These are phyloP conservation scores for Hanseniaspora nectarophila DNA, from an alignment of 805 yeast genomes.

Conservation along the genomic window DNA sequence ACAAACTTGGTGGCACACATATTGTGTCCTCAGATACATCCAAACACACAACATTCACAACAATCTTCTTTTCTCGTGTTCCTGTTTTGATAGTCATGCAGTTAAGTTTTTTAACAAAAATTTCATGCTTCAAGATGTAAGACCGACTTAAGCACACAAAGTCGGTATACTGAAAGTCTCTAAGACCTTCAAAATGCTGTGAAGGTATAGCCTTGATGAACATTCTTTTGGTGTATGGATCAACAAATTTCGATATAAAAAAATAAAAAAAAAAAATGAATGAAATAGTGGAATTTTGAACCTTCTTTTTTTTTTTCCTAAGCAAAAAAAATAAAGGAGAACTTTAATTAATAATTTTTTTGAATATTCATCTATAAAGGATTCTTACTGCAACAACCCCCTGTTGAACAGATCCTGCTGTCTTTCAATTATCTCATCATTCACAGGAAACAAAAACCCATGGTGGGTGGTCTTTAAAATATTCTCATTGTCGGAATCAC, in stretches of 20 bases:
- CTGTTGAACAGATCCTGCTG: slow-evolving; percentile 26
- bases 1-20: neutral
- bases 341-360: too few species aligned
- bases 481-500: slow-evolving; percentile 21
- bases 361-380: too few species aligned
- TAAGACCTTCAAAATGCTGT: neutral
- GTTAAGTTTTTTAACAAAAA: neutral
- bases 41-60: neutral
- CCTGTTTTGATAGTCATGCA: neutral
- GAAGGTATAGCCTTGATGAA: neutral
- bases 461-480: slow-evolving; percentile 27
- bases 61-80: neutral
- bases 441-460: slow-evolving; percentile 44
- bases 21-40: neutral
- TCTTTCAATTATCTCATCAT: slow-evolving; percentile 26
- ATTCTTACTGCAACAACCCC: slow-evolving; percentile 26
- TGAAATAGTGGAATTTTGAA: too few species aligned
- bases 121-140: neutral
- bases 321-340: too few species aligned
- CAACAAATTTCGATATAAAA: neutral
- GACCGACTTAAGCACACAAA: neutral
- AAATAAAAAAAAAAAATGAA: too few species aligned
- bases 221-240: neutral
- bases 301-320: too few species aligned
- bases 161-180: neutral